Evolutionary conservation across 768 basidiomycete genomes (phyloP).

Genomic region (Podaxis sp.): DNA sequence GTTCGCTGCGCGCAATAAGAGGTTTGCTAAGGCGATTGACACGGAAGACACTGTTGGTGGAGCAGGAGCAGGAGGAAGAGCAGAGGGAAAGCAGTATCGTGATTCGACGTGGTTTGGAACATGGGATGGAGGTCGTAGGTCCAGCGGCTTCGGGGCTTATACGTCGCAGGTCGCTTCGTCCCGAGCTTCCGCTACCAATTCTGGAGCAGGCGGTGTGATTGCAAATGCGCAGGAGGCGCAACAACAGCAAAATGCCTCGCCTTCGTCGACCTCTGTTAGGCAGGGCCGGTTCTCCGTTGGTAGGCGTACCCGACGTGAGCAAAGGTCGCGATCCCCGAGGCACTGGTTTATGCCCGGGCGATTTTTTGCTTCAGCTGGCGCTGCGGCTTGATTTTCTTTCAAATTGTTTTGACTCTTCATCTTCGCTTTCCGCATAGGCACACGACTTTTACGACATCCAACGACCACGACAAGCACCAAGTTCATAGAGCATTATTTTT

Average conservation of each 20-base stretch:
- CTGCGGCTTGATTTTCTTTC: conserved; percentile 22
- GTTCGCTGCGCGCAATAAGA: conserved; percentile 15
- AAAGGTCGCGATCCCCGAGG: conserved; percentile 36
- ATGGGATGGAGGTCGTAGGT: conserved; percentile 9
- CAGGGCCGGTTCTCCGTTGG: conserved; percentile 27
- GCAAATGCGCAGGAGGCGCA: conserved; percentile 18
- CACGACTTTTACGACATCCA: conserved; percentile 1
- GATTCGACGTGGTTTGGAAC: conserved; percentile 14
- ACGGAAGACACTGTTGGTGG: background rate
- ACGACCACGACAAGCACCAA: conserved; percentile 6
- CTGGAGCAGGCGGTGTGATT: background rate
- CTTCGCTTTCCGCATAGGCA: conserved; percentile 1
- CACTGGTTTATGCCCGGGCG: conserved; percentile 58
- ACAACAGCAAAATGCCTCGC: conserved; percentile 18
- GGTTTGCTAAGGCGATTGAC: conserved; percentile 11
- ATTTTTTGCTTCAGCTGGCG: conserved; percentile 44
- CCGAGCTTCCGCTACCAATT: conserved; percentile 27
- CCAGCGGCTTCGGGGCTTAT: background rate
- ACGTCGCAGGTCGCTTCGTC: conserved; percentile 12
- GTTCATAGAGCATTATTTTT: conserved; percentile 17
- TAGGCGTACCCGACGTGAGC: conserved; percentile 12
- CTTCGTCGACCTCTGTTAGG: conserved; percentile 19
- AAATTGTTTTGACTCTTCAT: conserved; percentile 1
- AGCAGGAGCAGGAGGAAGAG: background rate
- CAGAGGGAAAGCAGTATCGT: background rate